phyloP scores from a whole-genome alignment of 768 basidiomycete genomes.

The Royoungia palumana region DNA sequence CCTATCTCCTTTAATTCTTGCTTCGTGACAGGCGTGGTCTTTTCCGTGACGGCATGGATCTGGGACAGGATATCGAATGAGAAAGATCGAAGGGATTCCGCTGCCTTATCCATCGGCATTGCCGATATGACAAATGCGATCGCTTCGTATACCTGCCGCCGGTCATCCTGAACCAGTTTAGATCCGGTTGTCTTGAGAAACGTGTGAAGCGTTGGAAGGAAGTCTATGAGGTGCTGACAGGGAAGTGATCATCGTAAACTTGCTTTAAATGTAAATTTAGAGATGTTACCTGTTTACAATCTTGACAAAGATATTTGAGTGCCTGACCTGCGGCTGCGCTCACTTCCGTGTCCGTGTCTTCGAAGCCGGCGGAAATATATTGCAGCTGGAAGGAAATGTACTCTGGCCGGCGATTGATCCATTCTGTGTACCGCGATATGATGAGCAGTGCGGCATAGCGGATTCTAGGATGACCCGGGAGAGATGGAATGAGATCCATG shows the following conservation, averaged over 20 bases:
- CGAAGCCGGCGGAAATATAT: constrained; percentile 91
- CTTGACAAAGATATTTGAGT: constrained; percentile 93
- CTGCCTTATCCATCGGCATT: constrained; percentile 88
- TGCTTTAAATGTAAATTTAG: constrained; percentile 5
- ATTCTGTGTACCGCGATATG: constrained; percentile 93
- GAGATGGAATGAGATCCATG: constrained; percentile 87
- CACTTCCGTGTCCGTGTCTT: constrained; percentile 75
- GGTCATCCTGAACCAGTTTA: constrained; percentile 82
- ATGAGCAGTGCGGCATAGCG: constrained; percentile 95
- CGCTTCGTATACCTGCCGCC: constrained; percentile 90
- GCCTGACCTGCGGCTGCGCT: constrained; percentile 94
- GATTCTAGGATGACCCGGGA: constrained; percentile 87
- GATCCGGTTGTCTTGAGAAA: constrained; percentile 80
- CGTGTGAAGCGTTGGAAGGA: constrained; percentile 85
- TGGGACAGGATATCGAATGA: constrained; percentile 77
- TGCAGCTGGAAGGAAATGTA: constrained; percentile 84
- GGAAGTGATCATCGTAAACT: constrained; percentile 1
- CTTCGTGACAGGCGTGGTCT: constrained; percentile 56
- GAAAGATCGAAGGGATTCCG: constrained; percentile 83
- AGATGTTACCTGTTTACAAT: constrained; percentile 74
- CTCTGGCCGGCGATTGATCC: constrained; percentile 86
- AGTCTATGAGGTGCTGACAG: constrained; percentile 80
- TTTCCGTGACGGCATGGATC: constrained; percentile 61
- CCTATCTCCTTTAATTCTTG: constrained; percentile 66
- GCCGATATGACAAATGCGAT: constrained; percentile 93